These are phyloP conservation scores for Nothophoma quercina DNA, from an alignment of 2,329 filamentous ascomycete genomes.

Conservation along the genomic window DNA sequence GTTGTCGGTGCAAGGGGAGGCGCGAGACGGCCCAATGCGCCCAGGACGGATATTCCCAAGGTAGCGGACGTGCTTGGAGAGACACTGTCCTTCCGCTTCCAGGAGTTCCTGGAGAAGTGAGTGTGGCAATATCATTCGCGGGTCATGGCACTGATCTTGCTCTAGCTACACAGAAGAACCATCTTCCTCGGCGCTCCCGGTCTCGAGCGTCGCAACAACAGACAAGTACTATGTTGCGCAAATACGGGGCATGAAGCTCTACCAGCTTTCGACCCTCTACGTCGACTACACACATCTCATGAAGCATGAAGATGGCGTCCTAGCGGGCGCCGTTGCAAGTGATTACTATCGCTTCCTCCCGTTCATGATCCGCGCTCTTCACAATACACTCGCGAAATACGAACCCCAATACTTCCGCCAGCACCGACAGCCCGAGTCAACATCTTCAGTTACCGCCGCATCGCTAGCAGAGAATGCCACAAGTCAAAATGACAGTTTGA, in stretches of 20 bases:
- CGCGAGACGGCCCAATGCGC: constrained; percentile 48
- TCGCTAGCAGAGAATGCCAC: constrained; percentile 66
- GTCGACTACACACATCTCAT: constrained; percentile 87
- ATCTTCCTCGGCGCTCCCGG: constrained; percentile 67
- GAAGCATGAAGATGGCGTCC: constrained; percentile 76
- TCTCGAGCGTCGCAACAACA: constrained; percentile 74
- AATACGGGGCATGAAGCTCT: constrained; percentile 77
- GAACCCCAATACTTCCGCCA: constrained; percentile 93
- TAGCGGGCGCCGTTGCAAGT: constrained; percentile 85
- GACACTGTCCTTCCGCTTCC: constrained; percentile 77
- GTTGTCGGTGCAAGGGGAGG: constrained; percentile 61
- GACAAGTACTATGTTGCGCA: constrained; percentile 87
- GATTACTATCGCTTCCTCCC: constrained; percentile 96
- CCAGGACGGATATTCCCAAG: constrained; percentile 68
- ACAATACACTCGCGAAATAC: constrained; percentile 93
- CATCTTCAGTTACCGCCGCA: constrained; percentile 75
- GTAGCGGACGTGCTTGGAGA: constrained; percentile 81
- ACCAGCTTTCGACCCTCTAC: constrained; percentile 83
- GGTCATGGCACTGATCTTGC: constrained; percentile 16
- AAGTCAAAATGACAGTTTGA: constrained; percentile 61
- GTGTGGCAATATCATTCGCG: constrained; percentile 23
- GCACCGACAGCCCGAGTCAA: constrained; percentile 82
- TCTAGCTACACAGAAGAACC: constrained; percentile 72
- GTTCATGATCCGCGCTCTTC: constrained; percentile 85
- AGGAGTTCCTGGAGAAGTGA: constrained; percentile 80